A percentile compares a stretch with the other conserved stretches of the same genome.
Conservation (phyloP, 208 protist species). For the Trypanosoma scelopori region DNA sequence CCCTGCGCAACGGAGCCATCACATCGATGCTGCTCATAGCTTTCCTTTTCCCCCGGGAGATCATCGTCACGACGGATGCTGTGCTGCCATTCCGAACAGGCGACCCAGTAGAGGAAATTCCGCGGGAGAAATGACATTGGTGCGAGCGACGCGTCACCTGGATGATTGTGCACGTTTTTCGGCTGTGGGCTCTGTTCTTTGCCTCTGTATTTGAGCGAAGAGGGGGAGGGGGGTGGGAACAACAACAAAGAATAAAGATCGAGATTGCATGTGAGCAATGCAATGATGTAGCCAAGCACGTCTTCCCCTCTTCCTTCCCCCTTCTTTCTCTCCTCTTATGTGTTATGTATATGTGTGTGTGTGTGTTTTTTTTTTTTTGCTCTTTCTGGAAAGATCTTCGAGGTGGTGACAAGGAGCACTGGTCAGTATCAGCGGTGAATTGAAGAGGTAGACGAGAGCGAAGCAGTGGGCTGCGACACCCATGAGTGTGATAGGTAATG, state of each 20-base stretch:
- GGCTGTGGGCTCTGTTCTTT: too few species aligned
- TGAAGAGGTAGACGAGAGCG: conserved; percentile 4
- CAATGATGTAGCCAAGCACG: neutral
- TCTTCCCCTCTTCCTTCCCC: neutral
- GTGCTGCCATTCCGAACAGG: conserved; percentile 40
- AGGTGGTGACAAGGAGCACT: neutral
- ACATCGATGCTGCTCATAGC: conserved; percentile 37
- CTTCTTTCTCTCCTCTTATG: conserved; percentile 14
- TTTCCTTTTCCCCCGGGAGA: conserved; percentile 67
- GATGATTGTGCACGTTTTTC: too few species aligned
- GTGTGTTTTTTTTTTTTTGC: conserved; percentile 14
- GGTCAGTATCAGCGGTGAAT: neutral
- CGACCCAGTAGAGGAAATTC: neutral
- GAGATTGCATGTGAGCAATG: neutral
- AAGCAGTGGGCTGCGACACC: neutral
- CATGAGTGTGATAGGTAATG: conserved; percentile 32
- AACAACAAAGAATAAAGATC: conserved; percentile 6
- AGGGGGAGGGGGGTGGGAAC: too few species aligned
- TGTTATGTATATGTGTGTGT: too few species aligned
- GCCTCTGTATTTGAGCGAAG: too few species aligned
- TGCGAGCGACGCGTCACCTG: neutral
- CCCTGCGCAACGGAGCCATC: conserved; percentile 61
- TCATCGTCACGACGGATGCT: conserved; percentile 35
- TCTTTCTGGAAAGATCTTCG: conserved; percentile 8
- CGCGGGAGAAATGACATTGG: neutral